Base-by-base conservation (phyloP, 2,329 filamentous ascomycete species). In the Emergomyces africanus region DNA sequence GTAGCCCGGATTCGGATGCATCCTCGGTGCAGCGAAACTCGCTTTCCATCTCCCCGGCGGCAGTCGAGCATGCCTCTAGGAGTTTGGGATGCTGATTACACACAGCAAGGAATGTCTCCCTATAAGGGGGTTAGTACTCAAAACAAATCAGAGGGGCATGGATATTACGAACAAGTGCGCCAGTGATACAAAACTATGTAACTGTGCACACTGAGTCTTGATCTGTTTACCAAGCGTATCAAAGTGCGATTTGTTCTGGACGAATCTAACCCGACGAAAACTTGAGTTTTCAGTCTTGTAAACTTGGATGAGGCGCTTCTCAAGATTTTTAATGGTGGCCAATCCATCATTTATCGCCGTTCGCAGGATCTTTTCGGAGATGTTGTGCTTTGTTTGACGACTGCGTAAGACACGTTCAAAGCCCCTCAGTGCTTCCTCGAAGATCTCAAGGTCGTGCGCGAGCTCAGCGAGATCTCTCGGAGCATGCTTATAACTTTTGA, bases 341-440 rank as follows among this genome's bases (percentile, higher is more conserved):
- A 25, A 53, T 25, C 54, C 59, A 23, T 62, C 61, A 28, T 57
- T 49, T 14, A 63, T 48, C 14, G 61, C 59, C 18, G 30, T 59
- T 28, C 39, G 50, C 28, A 63, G 62, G 23, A 59, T 50, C 33
- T 39, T 50, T 37, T 20, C 44, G 37, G 62, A 62, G 44, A 63
- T 61, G 12, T 51, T 51, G 49, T 51, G 49, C 37, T 50, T 59
- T 30, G 59, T 59, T 57, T 63, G 61, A 18, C 61, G 60, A 48
- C 62, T 63, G 15, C 62, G 62, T 30, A 63, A 35, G 12, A 63
- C 59, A 35, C 62, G 61, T 46, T 61, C 62, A 55, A 62, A 63
- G 23, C 60, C 61, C 28, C 49, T 60, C 37, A 63, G 58, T 18
- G 60, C 58, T 30, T 63, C 61, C 20, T 62, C 54, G 23, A 62